Evolutionary conservation across 331 rosid species (phyloP).

Genomic region (Acacia pycnantha): DNA sequence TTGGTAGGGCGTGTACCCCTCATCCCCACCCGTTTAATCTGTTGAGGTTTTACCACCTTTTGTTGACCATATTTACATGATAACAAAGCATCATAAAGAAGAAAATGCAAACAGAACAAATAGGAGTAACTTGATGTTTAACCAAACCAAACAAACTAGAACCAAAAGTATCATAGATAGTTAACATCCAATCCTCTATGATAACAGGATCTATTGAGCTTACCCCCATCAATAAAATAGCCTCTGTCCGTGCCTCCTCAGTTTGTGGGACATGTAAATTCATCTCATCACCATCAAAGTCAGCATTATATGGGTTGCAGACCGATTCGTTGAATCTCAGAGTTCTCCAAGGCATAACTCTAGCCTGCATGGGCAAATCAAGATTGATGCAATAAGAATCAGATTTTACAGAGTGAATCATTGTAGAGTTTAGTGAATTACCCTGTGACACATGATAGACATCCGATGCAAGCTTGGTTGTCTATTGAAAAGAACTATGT

Average conservation of each 20-base stretch:
- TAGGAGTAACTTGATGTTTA: not conserved
- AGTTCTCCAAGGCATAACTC: constrained; percentile 98
- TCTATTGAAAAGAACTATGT: constrained; percentile 85
- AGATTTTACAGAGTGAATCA: constrained; percentile 6
- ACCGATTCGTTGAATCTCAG: constrained; percentile 97
- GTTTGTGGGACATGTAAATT: constrained; percentile 96
- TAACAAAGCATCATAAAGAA: not conserved
- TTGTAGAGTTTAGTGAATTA: constrained; percentile 33
- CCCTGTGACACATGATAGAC: constrained; percentile 99
- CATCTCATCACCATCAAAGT: constrained; percentile 99
- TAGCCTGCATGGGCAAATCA: constrained; percentile 64
- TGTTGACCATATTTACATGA: not conserved
- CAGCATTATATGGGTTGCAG: constrained; percentile 97
- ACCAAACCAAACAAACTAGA: constrained; percentile 8
- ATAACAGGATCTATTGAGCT: constrained; percentile 18
- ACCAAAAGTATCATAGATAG: constrained; percentile 11
- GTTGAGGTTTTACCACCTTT: not conserved
- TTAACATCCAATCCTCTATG: constrained; percentile 25
- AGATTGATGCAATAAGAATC: constrained; percentile 26
- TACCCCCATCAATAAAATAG: constrained; percentile 96
- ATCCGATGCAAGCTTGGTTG: constrained; percentile 98
- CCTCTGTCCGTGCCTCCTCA: constrained; percentile 99
- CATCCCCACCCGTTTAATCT: not conserved
- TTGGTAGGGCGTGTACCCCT: not conserved
- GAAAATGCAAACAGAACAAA: not conserved